Evolutionary conservation across 805 yeast species (phyloP).

Genomic region (Candida railenensis): DNA sequence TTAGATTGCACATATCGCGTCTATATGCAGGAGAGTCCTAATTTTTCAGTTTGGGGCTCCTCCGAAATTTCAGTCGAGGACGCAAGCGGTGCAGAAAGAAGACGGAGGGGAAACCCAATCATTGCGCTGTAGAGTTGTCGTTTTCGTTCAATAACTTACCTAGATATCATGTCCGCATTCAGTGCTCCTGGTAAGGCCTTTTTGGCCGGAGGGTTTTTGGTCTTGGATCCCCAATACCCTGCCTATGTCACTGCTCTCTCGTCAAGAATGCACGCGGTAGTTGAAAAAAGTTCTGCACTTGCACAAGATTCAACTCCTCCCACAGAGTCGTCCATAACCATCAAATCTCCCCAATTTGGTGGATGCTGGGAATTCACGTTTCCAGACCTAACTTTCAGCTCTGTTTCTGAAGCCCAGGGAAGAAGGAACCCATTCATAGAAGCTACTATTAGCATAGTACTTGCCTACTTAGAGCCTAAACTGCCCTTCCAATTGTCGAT

Average conservation of each 20-base stretch:
- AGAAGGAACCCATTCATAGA: slow-evolving; percentile 71
- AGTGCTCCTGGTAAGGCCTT: slow-evolving; percentile 97
- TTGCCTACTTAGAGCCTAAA: slow-evolving; percentile 49
- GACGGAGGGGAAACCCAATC: too few relatives aligned
- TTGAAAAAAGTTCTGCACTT: slow-evolving; percentile 16
- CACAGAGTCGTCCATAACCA: slow-evolving; percentile 31
- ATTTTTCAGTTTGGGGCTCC: too few relatives aligned
- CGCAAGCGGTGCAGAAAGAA: too few relatives aligned
- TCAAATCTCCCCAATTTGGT: slow-evolving; percentile 75
- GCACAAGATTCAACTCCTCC: not conserved
- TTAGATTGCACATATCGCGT: too few relatives aligned
- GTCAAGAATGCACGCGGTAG: slow-evolving; percentile 82
- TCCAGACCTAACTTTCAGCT: slow-evolving; percentile 11
- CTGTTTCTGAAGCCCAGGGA: slow-evolving; percentile 26
- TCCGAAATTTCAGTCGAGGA: too few relatives aligned
- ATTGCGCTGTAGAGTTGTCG: too few relatives aligned
- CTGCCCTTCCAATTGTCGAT: slow-evolving; percentile 40
- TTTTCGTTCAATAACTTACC: too few relatives aligned
- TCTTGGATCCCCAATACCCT: slow-evolving; percentile 70
- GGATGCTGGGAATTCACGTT: slow-evolving; percentile 60
- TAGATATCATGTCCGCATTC: slow-evolving; percentile 46
- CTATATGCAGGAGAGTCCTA: too few relatives aligned
- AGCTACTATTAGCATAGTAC: slow-evolving; percentile 55
- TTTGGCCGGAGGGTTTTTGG: slow-evolving; percentile 92
- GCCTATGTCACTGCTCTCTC: slow-evolving; percentile 87